Evolutionary conservation across 352 stramenopile species (phyloP).

Genomic region (Blastocystis sp.): DNA sequence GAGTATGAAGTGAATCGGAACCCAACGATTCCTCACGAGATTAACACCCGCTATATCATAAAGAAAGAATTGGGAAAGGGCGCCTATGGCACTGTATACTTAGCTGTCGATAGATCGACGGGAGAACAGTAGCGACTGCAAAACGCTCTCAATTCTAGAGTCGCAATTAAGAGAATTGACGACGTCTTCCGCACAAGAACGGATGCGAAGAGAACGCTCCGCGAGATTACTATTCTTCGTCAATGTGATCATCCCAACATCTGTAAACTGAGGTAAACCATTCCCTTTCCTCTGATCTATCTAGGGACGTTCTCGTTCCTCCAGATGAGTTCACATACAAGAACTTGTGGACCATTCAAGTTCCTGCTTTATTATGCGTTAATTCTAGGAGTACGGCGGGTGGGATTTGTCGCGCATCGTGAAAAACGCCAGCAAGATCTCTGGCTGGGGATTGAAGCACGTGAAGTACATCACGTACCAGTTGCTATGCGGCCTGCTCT

Average conservation of each 20-base stretch:
- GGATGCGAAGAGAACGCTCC: slow-evolving; percentile 62
- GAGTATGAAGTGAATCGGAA: slow-evolving; percentile 28
- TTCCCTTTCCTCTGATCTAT: background rate
- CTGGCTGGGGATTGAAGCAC: slow-evolving; percentile 77
- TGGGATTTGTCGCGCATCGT: slow-evolving; percentile 61
- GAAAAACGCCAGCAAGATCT: slow-evolving; percentile 75
- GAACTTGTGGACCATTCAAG: slow-evolving; percentile 66
- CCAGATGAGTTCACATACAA: slow-evolving; percentile 55
- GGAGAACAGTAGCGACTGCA: slow-evolving; percentile 18
- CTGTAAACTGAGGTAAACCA: slow-evolving; percentile 35
- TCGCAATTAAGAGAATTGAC: slow-evolving; percentile 69
- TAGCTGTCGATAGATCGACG: slow-evolving; percentile 52
- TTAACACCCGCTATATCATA: slow-evolving; percentile 69
- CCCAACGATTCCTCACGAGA: slow-evolving; percentile 53
- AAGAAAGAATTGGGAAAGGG: slow-evolving; percentile 69
- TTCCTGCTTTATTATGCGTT: background rate
- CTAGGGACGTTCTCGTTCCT: slow-evolving; percentile 57
- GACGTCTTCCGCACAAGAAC: slow-evolving; percentile 69
- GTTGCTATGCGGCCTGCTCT: slow-evolving; percentile 90
- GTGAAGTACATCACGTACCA: slow-evolving; percentile 80
- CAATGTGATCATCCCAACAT: slow-evolving; percentile 69
- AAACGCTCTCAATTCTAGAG: slow-evolving; percentile 3
- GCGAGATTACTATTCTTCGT: slow-evolving; percentile 64
- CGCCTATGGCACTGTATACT: slow-evolving; percentile 65
- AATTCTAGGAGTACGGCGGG: slow-evolving; percentile 54